Base-by-base conservation (phyloP, 2,329 filamentous ascomycete genomes). In the Dactylonectria macrodidyma region DNA sequence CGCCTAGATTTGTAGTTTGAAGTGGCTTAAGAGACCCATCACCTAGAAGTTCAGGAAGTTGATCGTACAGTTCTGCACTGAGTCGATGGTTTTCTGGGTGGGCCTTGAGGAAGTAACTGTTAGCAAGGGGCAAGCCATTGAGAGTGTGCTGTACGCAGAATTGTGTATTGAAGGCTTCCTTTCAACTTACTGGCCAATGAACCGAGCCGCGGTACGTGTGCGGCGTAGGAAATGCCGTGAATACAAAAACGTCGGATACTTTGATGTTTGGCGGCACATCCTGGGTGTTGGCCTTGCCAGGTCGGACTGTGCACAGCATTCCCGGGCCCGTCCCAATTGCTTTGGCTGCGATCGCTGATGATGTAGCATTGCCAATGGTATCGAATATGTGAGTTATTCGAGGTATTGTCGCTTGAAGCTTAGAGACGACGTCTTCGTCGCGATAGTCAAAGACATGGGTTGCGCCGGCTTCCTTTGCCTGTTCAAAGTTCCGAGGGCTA, bases 201-300 rank as follows among this genome's bases (percentile, higher is more conserved):
- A 10, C 77, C 75, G 34, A 60, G 0, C 69, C 67, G 2, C 71
- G 71, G 67, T 84, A 84, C 0, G 62, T 63, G 59, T 84, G 81
- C 2, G 83, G 78, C 8, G 82, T 83, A 3, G 82, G 66, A 46
- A 85, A 85, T 0, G 79, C 81, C 0, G 81, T 84, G 74, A 80
- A 84, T 0, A 85, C 82, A 11, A 85, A 71, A 0, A 85, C 82
- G 72, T 84, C 82, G 0, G 80, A 82, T 1, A 85, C 78, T 16
- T 76, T 77, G 1, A 79, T 75, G 1, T 73, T 69, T 5, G 71
- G 56, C 0, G 76, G 66, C 0, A 84, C 80, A 44, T 77, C 66
- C 19, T 82, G 75, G 0, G 81, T 85, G 57, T 82, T 77, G 0
- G 76, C 79, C 54, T 83, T 84, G 1, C 81, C 82, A 0, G 82